Percentiles rank a stretch among this genome's conserved stretches.
Conservation (phyloP, 179 eudicot species). For the Carnegiea gigantea region DNA sequence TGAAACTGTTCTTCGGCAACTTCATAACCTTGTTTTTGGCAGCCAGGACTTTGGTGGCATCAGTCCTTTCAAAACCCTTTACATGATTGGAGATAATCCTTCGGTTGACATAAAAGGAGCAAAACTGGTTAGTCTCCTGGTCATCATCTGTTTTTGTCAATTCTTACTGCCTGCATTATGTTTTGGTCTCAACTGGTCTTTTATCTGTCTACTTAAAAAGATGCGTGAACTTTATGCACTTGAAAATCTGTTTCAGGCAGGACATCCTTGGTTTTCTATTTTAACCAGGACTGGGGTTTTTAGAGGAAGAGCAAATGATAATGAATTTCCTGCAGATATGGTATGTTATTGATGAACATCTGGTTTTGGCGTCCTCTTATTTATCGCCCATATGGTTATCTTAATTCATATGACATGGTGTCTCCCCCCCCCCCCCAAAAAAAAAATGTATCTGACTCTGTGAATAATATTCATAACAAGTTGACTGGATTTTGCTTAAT, state of each 20-base stretch:
- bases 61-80: constrained; percentile 61
- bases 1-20: constrained; percentile 51
- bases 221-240: neutral
- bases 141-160: neutral
- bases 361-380: neutral
- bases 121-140: constrained; percentile 54
- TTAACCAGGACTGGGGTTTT: constrained; percentile 91
- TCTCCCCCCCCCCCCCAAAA: too few species aligned
- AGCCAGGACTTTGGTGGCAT: constrained; percentile 22
- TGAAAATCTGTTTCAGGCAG: constrained; percentile 58
- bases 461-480: neutral
- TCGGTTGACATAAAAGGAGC: constrained; percentile 94
- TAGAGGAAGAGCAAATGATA: constrained; percentile 70
- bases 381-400: neutral
- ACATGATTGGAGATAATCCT: constrained; percentile 98
- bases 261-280: constrained; percentile 92
- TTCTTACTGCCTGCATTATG: neutral
- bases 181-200: neutral
- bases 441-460: neutral
- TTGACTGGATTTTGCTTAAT: neutral
- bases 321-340: constrained; percentile 76
- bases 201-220: neutral
- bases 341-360: constrained; percentile 33
- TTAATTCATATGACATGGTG: neutral
- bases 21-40: constrained; percentile 20